These are phyloP conservation scores for Fusarium sp. DNA, from an alignment of 2,329 filamentous ascomycete species.

Conservation along the genomic window DNA sequence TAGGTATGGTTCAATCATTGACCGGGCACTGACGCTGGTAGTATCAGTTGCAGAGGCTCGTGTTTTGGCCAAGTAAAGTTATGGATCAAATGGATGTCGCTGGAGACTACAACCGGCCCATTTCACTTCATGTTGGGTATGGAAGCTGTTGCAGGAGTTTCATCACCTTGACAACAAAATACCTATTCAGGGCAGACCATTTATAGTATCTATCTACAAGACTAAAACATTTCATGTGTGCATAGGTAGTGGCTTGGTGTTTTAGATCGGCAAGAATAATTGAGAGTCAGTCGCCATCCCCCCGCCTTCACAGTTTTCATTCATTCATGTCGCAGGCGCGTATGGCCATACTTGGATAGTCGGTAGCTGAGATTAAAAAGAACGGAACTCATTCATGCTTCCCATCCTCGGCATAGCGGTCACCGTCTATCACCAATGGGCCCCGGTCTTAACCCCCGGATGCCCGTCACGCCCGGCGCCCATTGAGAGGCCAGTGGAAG, in stretches of 20 bases:
- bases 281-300: not conserved
- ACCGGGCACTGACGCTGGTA: not conserved
- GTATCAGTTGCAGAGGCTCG: constrained; percentile 2
- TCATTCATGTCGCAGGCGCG: constrained; percentile 19
- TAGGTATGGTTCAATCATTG: constrained; percentile 3
- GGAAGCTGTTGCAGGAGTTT: constrained; percentile 8
- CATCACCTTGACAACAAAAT: constrained; percentile 37
- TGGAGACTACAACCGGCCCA: not conserved
- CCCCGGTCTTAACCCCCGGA: constrained; percentile 37
- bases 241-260: constrained; percentile 8
- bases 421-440: constrained; percentile 25
- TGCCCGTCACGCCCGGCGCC: constrained; percentile 20
- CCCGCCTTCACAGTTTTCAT: constrained; percentile 11
- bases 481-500: constrained; percentile 16
- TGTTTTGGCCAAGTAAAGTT: constrained; percentile 15
- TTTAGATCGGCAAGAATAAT: constrained; percentile 6
- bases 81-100: constrained; percentile 13
- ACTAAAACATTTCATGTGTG: constrained; percentile 18
- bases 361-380: constrained; percentile 31
- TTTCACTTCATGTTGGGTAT: constrained; percentile 5
- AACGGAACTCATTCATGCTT: constrained; percentile 29
- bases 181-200: not conserved
- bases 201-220: not conserved
- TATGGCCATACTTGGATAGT: not conserved
- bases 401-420: constrained; percentile 19